Conservation (phyloP, 306 rosid species). For the Canavalia ensiformis region DNA sequence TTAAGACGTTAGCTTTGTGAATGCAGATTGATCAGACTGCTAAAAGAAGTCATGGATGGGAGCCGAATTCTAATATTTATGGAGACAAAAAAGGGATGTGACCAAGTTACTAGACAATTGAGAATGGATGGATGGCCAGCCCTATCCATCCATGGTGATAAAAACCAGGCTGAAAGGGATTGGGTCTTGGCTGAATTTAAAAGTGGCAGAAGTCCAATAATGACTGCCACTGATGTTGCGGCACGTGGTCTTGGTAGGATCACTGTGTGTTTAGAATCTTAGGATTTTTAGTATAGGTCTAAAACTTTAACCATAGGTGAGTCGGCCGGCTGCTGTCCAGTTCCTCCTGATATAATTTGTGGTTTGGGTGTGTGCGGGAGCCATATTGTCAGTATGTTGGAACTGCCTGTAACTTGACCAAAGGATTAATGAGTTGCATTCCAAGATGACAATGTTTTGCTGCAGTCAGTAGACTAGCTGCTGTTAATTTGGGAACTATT, state of each 20-base stretch:
- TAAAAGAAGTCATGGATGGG: constrained; percentile 78
- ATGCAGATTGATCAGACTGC: constrained; percentile 83
- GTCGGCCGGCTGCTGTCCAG: constrained; percentile 99
- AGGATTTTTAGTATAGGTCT: constrained; percentile 63
- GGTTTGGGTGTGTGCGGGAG: constrained; percentile 83
- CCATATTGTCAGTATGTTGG: constrained; percentile 56
- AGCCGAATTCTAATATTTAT: constrained; percentile 85
- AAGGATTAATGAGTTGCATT: constrained; percentile 53
- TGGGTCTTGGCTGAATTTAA: constrained; percentile 99
- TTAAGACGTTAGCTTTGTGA: constrained; percentile 42
- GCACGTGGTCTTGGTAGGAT: constrained; percentile 99
- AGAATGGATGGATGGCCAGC: constrained; percentile 99
- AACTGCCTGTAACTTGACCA: constrained; percentile 59
- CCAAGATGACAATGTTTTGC: constrained; percentile 53
- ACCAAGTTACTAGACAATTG: constrained; percentile 88
- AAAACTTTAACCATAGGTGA: constrained; percentile 61
- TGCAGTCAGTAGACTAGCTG: constrained; percentile 44
- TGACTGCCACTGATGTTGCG: constrained; percentile 99
- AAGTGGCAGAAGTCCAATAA: constrained; percentile 95
- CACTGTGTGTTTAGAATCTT: constrained; percentile 76
- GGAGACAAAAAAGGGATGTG: constrained; percentile 96
- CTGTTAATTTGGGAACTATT: constrained; percentile 46
- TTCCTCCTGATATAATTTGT: constrained; percentile 82
- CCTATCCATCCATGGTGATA: constrained; percentile 96
- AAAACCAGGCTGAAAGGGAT: constrained; percentile 94